These are phyloP conservation scores for Suillus lakei DNA, from an alignment of 768 basidiomycete species.

Conservation along the genomic window DNA sequence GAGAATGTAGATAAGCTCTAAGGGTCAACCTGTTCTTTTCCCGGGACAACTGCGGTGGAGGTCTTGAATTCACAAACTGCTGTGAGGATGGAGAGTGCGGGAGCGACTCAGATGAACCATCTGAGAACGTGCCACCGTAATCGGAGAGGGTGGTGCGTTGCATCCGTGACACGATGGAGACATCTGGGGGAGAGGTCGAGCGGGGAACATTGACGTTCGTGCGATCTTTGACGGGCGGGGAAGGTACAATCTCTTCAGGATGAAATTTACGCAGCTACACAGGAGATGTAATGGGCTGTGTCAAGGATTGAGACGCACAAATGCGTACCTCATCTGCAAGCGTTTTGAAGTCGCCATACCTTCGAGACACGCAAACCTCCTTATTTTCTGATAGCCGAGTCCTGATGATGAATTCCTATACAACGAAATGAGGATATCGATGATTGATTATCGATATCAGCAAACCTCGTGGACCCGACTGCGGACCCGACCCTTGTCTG, in stretches of 20 bases:
- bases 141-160: slow-evolving; percentile 49
- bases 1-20: slow-evolving; percentile 85
- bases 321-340: slow-evolving; percentile 77
- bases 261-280: slow-evolving; percentile 83
- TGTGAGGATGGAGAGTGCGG: slow-evolving; percentile 75
- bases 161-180: slow-evolving; percentile 53
- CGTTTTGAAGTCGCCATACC: slow-evolving; percentile 95
- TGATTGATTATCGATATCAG: slow-evolving; percentile 18
- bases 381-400: slow-evolving; percentile 73
- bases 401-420: slow-evolving; percentile 92
- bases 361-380: slow-evolving; percentile 87
- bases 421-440: slow-evolving; percentile 11
- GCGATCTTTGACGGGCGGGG: slow-evolving; percentile 90
- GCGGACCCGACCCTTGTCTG: slow-evolving; percentile 84
- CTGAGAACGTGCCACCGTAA: slow-evolving; percentile 8
- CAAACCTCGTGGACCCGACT: slow-evolving; percentile 86
- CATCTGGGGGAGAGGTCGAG: slow-evolving; percentile 24
- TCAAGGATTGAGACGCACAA: background rate
- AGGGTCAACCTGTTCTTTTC: slow-evolving; percentile 97
- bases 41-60: slow-evolving; percentile 66
- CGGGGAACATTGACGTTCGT: slow-evolving; percentile 61
- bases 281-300: slow-evolving; percentile 15
- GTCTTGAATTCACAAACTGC: slow-evolving; percentile 70
- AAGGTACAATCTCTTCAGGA: slow-evolving; percentile 78
- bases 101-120: slow-evolving; percentile 46